Evolutionary conservation across 2,329 filamentous ascomycete genomes (phyloP).

Genomic region (Aspergillus chevalieri): DNA sequence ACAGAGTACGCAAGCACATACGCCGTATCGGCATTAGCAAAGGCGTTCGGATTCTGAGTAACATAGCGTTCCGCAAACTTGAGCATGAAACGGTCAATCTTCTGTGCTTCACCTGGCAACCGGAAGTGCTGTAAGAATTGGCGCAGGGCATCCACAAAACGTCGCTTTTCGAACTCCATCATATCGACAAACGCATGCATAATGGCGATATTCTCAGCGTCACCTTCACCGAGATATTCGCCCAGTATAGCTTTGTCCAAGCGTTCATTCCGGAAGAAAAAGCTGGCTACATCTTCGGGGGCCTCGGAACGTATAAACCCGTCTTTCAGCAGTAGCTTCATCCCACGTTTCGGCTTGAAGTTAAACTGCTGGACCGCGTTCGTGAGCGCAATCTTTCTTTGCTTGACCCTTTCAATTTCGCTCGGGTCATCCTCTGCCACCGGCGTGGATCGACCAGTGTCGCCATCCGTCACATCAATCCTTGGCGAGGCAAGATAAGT

Average conservation of each 20-base stretch:
- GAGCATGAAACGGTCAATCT: constrained; percentile 98
- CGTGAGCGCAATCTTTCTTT: constrained; percentile 82
- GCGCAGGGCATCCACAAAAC: constrained; percentile 87
- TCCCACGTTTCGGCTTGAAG: constrained; percentile 91
- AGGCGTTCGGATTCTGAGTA: constrained; percentile 90
- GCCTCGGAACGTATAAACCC: constrained; percentile 78
- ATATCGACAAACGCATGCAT: constrained; percentile 97
- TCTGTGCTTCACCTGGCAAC: constrained; percentile 90
- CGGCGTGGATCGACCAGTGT: constrained; percentile 58
- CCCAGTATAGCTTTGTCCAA: constrained; percentile 89
- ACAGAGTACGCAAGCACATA: constrained; percentile 96
- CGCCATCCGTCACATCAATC: constrained; percentile 48
- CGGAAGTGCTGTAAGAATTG: constrained; percentile 93
- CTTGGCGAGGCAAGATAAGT: constrained; percentile 54
- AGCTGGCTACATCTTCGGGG: constrained; percentile 75
- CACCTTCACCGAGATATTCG: constrained; percentile 90
- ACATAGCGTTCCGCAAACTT: constrained; percentile 98
- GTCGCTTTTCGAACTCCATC: constrained; percentile 87
- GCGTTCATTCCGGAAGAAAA: constrained; percentile 72
- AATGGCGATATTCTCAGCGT: constrained; percentile 85
- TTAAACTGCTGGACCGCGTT: constrained; percentile 92
- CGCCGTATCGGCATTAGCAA: constrained; percentile 95
- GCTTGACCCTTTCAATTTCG: constrained; percentile 91
- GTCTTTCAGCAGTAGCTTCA: constrained; percentile 75
- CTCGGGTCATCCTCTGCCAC: constrained; percentile 81